Evolutionary conservation across 1,139 yeast genomes (phyloP), one percentile per base, ranked within the genome.

Genomic region (Suhomyces chickasaworum): DNA sequence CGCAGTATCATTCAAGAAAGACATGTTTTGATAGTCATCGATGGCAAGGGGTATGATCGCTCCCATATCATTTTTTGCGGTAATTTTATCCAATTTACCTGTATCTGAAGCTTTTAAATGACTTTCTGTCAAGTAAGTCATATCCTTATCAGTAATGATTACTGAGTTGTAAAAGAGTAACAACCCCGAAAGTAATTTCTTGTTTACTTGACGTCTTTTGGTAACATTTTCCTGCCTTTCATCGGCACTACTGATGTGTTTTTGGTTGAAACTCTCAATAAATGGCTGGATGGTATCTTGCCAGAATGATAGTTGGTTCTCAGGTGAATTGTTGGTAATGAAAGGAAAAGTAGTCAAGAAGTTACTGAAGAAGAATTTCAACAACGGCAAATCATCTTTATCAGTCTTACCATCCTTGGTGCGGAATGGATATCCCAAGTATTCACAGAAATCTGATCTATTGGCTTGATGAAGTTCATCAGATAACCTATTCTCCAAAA

Each of bases 291-390:
- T 84, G 32, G 85, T 84, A 39, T 73, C 74, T 49, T 80, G 81
- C 97, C 97, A 91, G 59, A 91, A 88, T 41, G 69, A 68, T 16
- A 67, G 65, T 53, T 80, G 83, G 47, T 77, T 76, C 2, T 80
- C 71, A 27, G 70, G 60, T 6, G 69, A 52, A 49, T 62, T 69
- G 52, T 71, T 73, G 2, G 84, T 70, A 20, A 91, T 68, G 56
- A 91, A 84, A 1, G 98, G 98, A 58, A 91, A 86, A 2, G 84
- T 79, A 39, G 75, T 69, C 7, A 90, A 65, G 51, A 83, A 86
- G 42, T 79, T 71, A 35, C 71, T 64, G 58, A 90, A 83, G 52
- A 89, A 79, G 65, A 78, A 89, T 47, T 84, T 71, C 21, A 87
- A 61, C 40, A 90, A 63, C 0, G 97, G 97, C 35, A 43, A 39